These are phyloP conservation scores for Gaeumannomyces sp. DNA, from an alignment of 2,329 filamentous ascomycete genomes.

Conservation along the genomic window DNA sequence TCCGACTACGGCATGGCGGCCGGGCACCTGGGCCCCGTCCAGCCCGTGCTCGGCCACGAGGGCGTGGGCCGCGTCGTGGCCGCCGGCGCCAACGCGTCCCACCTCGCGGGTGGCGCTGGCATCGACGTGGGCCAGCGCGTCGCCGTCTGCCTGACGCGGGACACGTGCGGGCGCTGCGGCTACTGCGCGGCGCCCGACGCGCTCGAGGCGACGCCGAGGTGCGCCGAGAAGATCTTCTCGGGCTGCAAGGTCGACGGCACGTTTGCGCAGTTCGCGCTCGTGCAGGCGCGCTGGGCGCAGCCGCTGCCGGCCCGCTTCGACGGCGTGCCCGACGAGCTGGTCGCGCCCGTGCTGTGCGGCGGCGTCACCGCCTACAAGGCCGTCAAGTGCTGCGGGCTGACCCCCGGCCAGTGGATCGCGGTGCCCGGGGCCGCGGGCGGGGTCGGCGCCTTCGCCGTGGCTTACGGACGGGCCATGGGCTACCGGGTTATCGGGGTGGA, in stretches of 20 bases:
- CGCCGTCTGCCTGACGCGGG: constrained; percentile 33
- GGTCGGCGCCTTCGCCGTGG: constrained; percentile 31
- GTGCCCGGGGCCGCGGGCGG: constrained; percentile 34
- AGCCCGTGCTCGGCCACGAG: constrained; percentile 35
- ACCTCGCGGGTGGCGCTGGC: constrained; percentile 15
- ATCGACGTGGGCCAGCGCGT: constrained; percentile 28
- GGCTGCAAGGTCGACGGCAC: constrained; percentile 30
- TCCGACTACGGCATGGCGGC: constrained; percentile 32
- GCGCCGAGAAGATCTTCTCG: constrained; percentile 26
- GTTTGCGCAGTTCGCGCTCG: constrained; percentile 32
- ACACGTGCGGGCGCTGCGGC: constrained; percentile 28
- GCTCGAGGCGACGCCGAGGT: constrained; percentile 28
- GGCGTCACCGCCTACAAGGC: constrained; percentile 39
- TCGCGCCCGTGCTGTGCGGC: constrained; percentile 36
- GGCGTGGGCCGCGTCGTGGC: constrained; percentile 34
- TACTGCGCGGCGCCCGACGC: constrained; percentile 20
- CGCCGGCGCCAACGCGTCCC: constrained; percentile 27
- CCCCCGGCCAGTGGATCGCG: constrained; percentile 29
- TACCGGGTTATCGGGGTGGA: constrained; percentile 34
- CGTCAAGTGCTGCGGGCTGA: constrained; percentile 25
- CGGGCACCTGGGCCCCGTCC: constrained; percentile 29
- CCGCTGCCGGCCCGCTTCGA: constrained; percentile 24
- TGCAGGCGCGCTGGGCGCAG: constrained; percentile 28
- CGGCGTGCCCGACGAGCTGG: constrained; percentile 26
- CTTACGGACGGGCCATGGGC: constrained; percentile 36